Evolutionary conservation across 441 rosid genomes (phyloP).

Genomic region (Erysimum cheiri): DNA sequence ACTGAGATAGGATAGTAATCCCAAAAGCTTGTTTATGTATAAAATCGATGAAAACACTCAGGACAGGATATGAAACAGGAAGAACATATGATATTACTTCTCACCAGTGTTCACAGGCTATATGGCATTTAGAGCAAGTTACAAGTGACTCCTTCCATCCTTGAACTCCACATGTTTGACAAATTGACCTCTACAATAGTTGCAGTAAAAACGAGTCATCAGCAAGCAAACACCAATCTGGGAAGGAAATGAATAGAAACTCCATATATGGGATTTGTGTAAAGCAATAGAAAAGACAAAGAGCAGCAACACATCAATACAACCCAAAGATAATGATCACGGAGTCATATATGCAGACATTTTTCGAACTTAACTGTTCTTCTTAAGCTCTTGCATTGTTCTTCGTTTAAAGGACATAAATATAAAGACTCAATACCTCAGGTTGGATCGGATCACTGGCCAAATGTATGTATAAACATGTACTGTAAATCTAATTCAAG

Average conservation of each 20-base stretch:
- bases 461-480: constrained; percentile 21
- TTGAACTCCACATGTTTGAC: constrained; percentile 43
- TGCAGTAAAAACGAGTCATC: constrained; percentile 48
- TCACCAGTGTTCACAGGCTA: constrained; percentile 43
- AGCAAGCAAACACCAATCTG: constrained; percentile 25
- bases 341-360: not conserved
- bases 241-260: constrained; percentile 11
- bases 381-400: not conserved
- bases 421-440: constrained; percentile 5
- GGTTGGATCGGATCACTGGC: constrained; percentile 22
- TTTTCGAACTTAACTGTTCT: not conserved
- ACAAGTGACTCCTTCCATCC: constrained; percentile 37
- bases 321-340: constrained; percentile 1
- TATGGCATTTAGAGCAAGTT: constrained; percentile 40
- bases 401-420: not conserved
- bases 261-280: not conserved
- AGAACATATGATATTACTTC: constrained; percentile 16
- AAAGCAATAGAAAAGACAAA: not conserved
- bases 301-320: not conserved
- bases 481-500: constrained; percentile 1
- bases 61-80: constrained; percentile 16
- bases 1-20: constrained; percentile 7
- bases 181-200: constrained; percentile 34
- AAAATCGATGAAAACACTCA: constrained; percentile 10
- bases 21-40: constrained; percentile 22